Evolutionary conservation across 2,329 filamentous ascomycete genomes (phyloP), one percentile per base, ranked within the genome.

Genomic region (Alternaria postmessia): DNA sequence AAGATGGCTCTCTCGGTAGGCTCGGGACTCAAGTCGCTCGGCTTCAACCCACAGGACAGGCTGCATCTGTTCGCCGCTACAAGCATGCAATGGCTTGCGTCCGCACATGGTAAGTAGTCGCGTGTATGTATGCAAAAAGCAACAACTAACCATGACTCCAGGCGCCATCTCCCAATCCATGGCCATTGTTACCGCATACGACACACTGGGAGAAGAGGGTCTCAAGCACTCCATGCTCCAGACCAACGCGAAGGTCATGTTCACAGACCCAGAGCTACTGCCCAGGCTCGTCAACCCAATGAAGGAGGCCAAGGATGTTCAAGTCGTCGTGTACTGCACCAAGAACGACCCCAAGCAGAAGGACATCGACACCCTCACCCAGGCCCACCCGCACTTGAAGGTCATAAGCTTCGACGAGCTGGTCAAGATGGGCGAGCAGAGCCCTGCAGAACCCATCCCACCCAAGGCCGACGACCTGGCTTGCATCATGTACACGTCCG

Each of bases 181-280:
- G 77, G 88, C 92, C 60, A 94, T 97, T 68, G 94, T 97, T 51
- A 98, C 94, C 46, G 93, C 94, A 51, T 97, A 97, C 80, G 94
- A 97, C 79, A 96, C 93, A 30, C 89, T 97, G 44, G 94, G 94
- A 54, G 87, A 92, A 72, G 88, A 89, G 63, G 94, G 93, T 47
- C 86, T 97, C 64, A 88, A 90, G 81, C 93, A 96, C 82, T 96
- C 93, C 3, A 86, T 97, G 65, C 84, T 89, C 22, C 91, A 96
- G 81, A 95, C 93, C 54, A 84, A 88, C 63, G 90, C 92, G 53
- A 88, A 88, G 71, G 89, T 90, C 78, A 94, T 97, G 83, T 97
- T 94, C 81, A 86, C 93, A 64, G 94, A 97, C 75, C 91, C 94
- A 8, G 88, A 91, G 70, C 88, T 97, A 44, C 78, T 87, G 52